A percentile compares a stretch with the other conserved stretches of the same genome.
Evolutionary conservation across 257 asterid species (phyloP).

Genomic region (Rubia yunnanensis): DNA sequence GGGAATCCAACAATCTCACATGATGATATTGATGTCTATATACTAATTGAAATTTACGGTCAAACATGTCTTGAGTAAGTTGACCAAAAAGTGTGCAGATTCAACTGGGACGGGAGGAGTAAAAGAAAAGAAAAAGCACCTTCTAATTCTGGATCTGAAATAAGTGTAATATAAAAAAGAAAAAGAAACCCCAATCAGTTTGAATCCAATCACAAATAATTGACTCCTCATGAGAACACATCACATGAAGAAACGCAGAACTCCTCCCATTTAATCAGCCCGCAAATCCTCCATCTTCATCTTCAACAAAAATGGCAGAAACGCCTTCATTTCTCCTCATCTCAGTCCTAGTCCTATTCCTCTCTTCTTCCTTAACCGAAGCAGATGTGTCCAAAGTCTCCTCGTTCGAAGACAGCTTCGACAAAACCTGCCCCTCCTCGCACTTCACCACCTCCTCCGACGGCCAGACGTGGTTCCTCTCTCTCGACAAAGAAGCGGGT

Average conservation of each 20-base stretch:
- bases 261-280: slow-evolving; percentile 12
- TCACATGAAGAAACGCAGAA: slow-evolving; percentile 3
- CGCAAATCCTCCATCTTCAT: not conserved
- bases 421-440: slow-evolving; percentile 64
- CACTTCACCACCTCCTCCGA: slow-evolving; percentile 82
- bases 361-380: slow-evolving; percentile 17
- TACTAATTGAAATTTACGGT: too few relatives aligned
- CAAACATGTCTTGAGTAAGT: too few relatives aligned
- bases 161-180: not conserved
- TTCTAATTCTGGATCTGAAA: not conserved
- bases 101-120: too few relatives aligned
- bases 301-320: slow-evolving; percentile 33
- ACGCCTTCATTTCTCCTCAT: slow-evolving; percentile 26
- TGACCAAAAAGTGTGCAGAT: too few relatives aligned
- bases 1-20: too few relatives aligned
- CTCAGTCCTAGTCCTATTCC: slow-evolving; percentile 15
- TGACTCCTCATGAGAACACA: slow-evolving; percentile 2
- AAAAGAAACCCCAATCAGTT: not conserved
- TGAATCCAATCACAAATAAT: not conserved
- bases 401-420: slow-evolving; percentile 58
- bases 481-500: slow-evolving; percentile 72
- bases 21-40: too few relatives aligned
- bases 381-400: slow-evolving; percentile 29
- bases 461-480: slow-evolving; percentile 87
- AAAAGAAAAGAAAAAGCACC: not conserved